phyloP scores from a whole-genome alignment of 148 eudicot species.

The Arbutus unedo region DNA sequence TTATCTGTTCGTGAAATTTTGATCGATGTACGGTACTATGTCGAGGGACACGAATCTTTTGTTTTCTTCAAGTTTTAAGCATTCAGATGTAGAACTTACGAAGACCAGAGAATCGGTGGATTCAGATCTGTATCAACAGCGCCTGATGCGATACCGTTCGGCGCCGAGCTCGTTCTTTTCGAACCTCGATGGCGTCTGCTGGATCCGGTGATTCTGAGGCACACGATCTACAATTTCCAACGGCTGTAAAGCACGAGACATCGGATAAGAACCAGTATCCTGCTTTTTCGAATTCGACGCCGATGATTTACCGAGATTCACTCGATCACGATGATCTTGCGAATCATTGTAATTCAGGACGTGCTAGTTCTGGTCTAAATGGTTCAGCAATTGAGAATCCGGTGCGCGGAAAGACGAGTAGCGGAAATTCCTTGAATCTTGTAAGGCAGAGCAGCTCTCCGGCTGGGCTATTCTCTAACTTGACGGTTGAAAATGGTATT shows the following conservation, averaged over 20 bases:
- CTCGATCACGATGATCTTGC: constrained; percentile 12
- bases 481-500: constrained; percentile 24
- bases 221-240: constrained; percentile 17
- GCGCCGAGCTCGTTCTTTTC: constrained; percentile 51
- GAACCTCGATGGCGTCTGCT: constrained; percentile 4
- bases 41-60: constrained; percentile 20
- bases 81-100: constrained; percentile 20
- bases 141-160: constrained; percentile 36
- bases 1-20: not conserved
- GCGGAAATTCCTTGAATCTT: constrained; percentile 26
- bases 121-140: constrained; percentile 22
- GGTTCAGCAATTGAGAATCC: constrained; percentile 16
- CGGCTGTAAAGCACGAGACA: constrained; percentile 17
- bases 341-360: not conserved
- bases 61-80: constrained; percentile 16
- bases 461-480: constrained; percentile 34
- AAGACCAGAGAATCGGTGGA: constrained; percentile 23
- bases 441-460: constrained; percentile 52
- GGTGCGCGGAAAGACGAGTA: constrained; percentile 15
- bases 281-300: not conserved
- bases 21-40: not conserved
- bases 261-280: constrained; percentile 1
- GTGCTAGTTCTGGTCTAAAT: constrained; percentile 11
- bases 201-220: constrained; percentile 14
- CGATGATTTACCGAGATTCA: constrained; percentile 17